phyloP scores from a whole-genome alignment of 2,329 filamentous ascomycete genomes.

The Magnaporthiopsis rhizophila region DNA sequence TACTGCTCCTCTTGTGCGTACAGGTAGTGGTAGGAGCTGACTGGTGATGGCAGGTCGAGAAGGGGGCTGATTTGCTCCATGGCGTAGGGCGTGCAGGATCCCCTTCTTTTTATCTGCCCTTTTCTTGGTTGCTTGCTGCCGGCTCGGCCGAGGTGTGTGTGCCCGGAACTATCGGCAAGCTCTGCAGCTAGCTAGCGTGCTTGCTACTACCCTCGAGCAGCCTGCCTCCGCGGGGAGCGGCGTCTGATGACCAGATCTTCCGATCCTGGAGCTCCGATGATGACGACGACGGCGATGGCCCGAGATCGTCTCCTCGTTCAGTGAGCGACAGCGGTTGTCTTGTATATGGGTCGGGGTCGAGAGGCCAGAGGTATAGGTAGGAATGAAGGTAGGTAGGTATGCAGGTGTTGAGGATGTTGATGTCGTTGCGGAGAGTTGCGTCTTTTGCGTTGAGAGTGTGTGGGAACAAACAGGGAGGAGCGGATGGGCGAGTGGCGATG shows the following conservation, averaged over 20 bases:
- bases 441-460: background rate
- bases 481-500: background rate
- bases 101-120: background rate
- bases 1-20: conserved; percentile 28
- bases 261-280: background rate
- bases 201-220: background rate
- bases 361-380: background rate
- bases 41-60: conserved; percentile 22
- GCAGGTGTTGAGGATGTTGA: background rate
- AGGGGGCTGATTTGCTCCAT: conserved; percentile 25
- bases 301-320: background rate
- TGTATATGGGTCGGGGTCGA: background rate
- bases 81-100: background rate
- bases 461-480: background rate
- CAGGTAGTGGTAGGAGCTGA: conserved; percentile 18
- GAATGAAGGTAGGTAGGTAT: background rate
- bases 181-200: background rate
- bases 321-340: background rate
- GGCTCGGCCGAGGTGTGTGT: background rate
- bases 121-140: background rate
- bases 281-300: background rate
- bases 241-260: background rate
- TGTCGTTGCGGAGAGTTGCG: background rate
- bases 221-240: too few species aligned
- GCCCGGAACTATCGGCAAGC: background rate